Conservation (phyloP, 306 rosid genomes). For the Dalbergia oliveri region DNA sequence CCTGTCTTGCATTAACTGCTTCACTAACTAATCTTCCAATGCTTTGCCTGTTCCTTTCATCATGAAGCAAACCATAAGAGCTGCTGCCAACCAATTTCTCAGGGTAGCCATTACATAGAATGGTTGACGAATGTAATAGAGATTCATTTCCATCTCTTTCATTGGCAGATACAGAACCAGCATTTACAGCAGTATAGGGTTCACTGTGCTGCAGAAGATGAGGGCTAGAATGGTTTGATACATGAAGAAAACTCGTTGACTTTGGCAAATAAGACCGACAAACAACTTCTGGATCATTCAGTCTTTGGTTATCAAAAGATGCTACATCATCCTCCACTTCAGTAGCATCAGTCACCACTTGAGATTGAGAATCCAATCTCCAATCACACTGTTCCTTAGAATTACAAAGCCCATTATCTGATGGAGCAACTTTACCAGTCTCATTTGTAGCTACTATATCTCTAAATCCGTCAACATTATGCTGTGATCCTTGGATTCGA, state of each 20-base stretch:
- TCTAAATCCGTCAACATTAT: slow-evolving; percentile 57
- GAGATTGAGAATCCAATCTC: slow-evolving; percentile 59
- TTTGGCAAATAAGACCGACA: slow-evolving; percentile 67
- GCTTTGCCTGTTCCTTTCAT: slow-evolving; percentile 61
- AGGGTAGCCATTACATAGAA: slow-evolving; percentile 66
- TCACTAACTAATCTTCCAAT: slow-evolving; percentile 67
- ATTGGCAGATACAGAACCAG: slow-evolving; percentile 61
- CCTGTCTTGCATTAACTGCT: slow-evolving; percentile 57
- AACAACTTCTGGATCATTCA: slow-evolving; percentile 88
- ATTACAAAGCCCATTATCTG: slow-evolving; percentile 51
- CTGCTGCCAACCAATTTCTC: slow-evolving; percentile 62
- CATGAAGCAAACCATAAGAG: slow-evolving; percentile 60
- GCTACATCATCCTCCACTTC: slow-evolving; percentile 86
- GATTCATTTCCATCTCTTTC: slow-evolving; percentile 57
- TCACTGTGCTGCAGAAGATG: slow-evolving; percentile 54
- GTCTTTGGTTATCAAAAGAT: slow-evolving; percentile 91
- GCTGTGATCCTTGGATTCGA: slow-evolving; percentile 53
- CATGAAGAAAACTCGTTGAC: slow-evolving; percentile 59
- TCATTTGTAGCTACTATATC: slow-evolving; percentile 47
- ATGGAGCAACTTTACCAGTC: slow-evolving; percentile 49
- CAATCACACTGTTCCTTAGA: slow-evolving; percentile 67
- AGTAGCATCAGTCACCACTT: slow-evolving; percentile 40
- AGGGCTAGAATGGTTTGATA: slow-evolving; percentile 58
- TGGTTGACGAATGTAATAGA: slow-evolving; percentile 54
- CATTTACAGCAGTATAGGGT: slow-evolving; percentile 55